A percentile compares a stretch with the other conserved stretches of the same genome.
phyloP scores from a whole-genome alignment of 768 basidiomycete species.

The Cystoderma amianthinum region DNA sequence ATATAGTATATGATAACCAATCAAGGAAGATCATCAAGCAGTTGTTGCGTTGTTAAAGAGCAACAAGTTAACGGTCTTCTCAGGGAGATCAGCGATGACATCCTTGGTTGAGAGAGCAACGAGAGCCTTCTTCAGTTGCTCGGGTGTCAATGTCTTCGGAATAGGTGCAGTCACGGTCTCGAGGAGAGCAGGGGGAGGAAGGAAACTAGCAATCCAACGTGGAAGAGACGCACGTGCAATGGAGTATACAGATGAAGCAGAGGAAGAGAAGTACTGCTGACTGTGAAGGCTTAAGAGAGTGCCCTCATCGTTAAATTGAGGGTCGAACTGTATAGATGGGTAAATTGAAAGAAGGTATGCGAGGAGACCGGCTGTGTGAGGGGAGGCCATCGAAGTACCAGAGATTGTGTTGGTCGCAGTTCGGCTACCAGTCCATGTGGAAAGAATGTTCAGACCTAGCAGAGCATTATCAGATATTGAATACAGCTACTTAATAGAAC shows the following conservation, averaged over 20 bases:
- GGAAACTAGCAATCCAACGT: conserved; percentile 45
- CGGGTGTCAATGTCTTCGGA: conserved; percentile 49
- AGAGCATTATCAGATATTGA: no score
- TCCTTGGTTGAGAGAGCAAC: conserved; percentile 48
- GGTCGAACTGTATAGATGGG: conserved; percentile 59
- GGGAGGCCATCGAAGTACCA: conserved; percentile 93
- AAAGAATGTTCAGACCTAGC: conserved; percentile 76
- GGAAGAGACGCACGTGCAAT: conserved; percentile 51
- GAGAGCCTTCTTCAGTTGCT: conserved; percentile 73
- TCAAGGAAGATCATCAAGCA: conserved; percentile 2
- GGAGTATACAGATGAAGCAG: conserved; percentile 37
- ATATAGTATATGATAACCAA: neutral
- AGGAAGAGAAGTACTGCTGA: conserved; percentile 23
- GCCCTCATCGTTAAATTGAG: conserved; percentile 30
- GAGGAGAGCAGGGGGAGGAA: conserved; percentile 47
- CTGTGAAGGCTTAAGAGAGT: conserved; percentile 23
- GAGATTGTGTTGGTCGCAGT: conserved; percentile 70
- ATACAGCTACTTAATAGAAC: no score
- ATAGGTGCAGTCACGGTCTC: conserved; percentile 33
- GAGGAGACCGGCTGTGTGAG: conserved; percentile 83
- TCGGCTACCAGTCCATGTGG: conserved; percentile 69
- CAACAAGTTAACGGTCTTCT: conserved; percentile 60
- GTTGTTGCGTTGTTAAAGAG: conserved; percentile 76
- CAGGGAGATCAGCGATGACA: conserved; percentile 41
- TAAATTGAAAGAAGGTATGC: conserved; percentile 92